Base-by-base conservation (phyloP, 371 early-diverging fungal genomes). In the Phascolomyces articulosus region DNA sequence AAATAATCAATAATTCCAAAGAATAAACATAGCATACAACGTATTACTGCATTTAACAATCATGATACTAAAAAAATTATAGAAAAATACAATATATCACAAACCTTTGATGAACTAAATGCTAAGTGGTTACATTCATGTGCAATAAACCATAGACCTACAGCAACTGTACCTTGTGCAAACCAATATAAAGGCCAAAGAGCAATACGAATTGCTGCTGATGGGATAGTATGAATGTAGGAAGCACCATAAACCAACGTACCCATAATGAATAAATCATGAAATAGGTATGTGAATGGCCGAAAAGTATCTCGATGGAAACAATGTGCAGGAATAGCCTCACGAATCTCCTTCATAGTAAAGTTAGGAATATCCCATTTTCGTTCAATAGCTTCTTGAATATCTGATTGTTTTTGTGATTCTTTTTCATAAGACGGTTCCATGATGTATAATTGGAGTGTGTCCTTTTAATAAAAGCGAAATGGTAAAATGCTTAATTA, bases 81-180 rank as follows among this genome's bases (percentile, higher is more conserved):
- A 6, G 31, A 6, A 6, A 31, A 3, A 9, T 31, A 31, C 6
- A 6, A 31, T 9, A 31, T 31, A 31, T 4, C 4, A 16, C 4
- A 8, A 68, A 74, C 78, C 68, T 84, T 85, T 82, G 87, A 87
- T 64, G 88, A 81, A 21, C 92, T 91, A 82, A 93, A 96, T 4
- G 91, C 87, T 58, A 89, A 91, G 72, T 94, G 96, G 13, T 94
- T 95, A 68, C 91, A 88, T 73, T 91, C 95, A 70, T 95, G 96
- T 34, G 93, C 96, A 59, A 94, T 82, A 24, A 94, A 93, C 96
- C 96, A 95, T 59, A 93, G 56, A 6, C 96, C 96, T 21, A 93
- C 94, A 68, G 86, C 82, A 21, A 93, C 90, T 49, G 91, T 78
- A 44, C 95, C 94, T 73, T 92, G 93, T 41, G 77, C 72, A 34